These are phyloP conservation scores for Botrytis fabae DNA, from an alignment of 2,329 filamentous ascomycete genomes.

Conservation along the genomic window DNA sequence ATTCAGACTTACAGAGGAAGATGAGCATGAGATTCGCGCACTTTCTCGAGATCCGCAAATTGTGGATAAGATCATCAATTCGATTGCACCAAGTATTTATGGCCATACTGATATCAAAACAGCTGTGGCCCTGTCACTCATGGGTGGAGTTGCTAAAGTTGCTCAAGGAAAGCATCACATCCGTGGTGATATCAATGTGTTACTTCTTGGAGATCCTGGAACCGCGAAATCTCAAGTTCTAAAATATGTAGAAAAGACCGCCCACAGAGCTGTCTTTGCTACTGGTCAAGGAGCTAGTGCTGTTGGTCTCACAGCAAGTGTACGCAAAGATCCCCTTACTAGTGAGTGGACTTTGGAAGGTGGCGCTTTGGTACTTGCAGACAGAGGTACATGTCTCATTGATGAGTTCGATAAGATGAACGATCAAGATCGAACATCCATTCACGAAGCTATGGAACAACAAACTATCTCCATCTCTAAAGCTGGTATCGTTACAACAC, in stretches of 20 bases:
- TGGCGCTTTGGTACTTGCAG: conserved; percentile 90
- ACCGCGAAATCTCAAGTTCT: conserved; percentile 97
- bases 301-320: conserved; percentile 95
- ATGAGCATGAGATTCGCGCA: conserved; percentile 85
- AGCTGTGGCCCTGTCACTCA: conserved; percentile 87
- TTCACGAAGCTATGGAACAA: conserved; percentile 99
- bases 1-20: conserved; percentile 91
- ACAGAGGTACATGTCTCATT: conserved; percentile 92
- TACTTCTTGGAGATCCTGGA: conserved; percentile 93
- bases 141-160: conserved; percentile 89
- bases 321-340: conserved; percentile 91
- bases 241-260: conserved; percentile 97
- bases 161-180: conserved; percentile 88
- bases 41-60: conserved; percentile 89
- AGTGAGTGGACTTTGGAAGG: conserved; percentile 98
- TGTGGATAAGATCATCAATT: conserved; percentile 87
- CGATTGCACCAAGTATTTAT: conserved; percentile 96
- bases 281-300: conserved; percentile 96
- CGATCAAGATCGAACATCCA: conserved; percentile 95
- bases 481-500: conserved; percentile 94
- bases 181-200: conserved; percentile 95
- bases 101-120: conserved; percentile 97
- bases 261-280: conserved; percentile 93
- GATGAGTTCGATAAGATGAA: conserved; percentile 99
- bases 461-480: conserved; percentile 99